Evolutionary conservation across 768 basidiomycete species (phyloP), one percentile per base, ranked within the genome.

Genomic region (Cystobasidium tubakii): DNA sequence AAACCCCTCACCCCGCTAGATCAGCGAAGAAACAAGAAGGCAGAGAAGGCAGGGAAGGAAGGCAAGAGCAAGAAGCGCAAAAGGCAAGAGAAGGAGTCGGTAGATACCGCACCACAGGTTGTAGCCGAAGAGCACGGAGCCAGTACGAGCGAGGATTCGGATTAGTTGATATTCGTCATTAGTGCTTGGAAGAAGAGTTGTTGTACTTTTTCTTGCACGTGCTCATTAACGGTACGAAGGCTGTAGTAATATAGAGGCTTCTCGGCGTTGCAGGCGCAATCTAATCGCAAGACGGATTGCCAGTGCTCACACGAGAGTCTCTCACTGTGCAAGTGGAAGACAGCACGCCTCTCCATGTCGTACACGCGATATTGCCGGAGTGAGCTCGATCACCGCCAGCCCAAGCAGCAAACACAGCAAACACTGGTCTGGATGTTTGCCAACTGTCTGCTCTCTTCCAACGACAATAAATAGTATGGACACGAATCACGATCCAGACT

Each of bases 131-230:
- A 27, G 17, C 33, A 60, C 21, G 33, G 29, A 6, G 57, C 57
- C 29, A 60, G 57, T 21, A 60, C 57, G 23, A 60, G 57, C 27
- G 57, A 60, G 21, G 57, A 60, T 21, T 60, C 57, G 25, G 57
- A 60, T 21, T 27, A 29, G 27, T 54, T 4, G 21, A n/a, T n/a
- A n/a, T n/a, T n/a, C n/a, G 21, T 55, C n/a, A 17, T 42, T 17
- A 42, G 42, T 42, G 42, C 17, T 42, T 42, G 7, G 42, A 50
- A 39, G 53, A 54, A 7, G 53, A 54, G 27, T 60, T 27, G 46
- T 50, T 50, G 46, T 50, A 17, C 15, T 50, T 17, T 17, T n/a
- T 19, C 46, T n/a, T 50, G 46, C 46, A 50, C 46, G 46, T 50
- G 46, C 46, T 21, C n/a, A 21, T 6, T 42, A 42, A 7, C 42